Evolutionary conservation across 1,284 basidiomycete genomes (phyloP).

Genomic region (Ustilago xerochloae): DNA sequence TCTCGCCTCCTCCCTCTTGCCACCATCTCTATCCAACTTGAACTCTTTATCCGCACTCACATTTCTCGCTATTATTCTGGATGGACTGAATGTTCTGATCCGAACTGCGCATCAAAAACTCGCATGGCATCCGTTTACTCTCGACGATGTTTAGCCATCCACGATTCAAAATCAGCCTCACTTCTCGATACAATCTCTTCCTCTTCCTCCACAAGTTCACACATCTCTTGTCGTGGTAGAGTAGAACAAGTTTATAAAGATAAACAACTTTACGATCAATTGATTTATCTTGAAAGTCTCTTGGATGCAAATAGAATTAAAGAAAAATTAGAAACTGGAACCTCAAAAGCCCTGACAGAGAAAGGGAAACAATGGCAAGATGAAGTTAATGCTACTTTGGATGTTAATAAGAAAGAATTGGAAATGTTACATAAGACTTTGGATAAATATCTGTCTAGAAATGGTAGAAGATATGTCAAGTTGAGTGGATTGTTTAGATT

Average conservation of each 20-base stretch:
- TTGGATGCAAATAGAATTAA: slow-evolving; percentile 47
- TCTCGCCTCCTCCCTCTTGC: slow-evolving; percentile 29
- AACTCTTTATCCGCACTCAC: slow-evolving; percentile 81
- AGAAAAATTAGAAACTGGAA: slow-evolving; percentile 2
- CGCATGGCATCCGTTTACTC: slow-evolving; percentile 92
- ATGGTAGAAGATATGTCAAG: slow-evolving; percentile 62
- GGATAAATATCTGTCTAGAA: slow-evolving; percentile 58
- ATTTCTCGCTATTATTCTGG: slow-evolving; percentile 88
- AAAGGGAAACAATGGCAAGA: slow-evolving; percentile 33
- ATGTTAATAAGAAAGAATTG: slow-evolving; percentile 37
- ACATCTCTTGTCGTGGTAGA: slow-evolving; percentile 52
- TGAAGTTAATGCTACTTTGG: slow-evolving; percentile 38
- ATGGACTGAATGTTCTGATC: slow-evolving; percentile 88
- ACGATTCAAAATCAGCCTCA: slow-evolving; percentile 31
- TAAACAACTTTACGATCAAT: slow-evolving; percentile 65
- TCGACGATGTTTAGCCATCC: slow-evolving; percentile 68
- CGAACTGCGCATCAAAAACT: slow-evolving; percentile 84
- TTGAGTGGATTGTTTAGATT: slow-evolving; percentile 60
- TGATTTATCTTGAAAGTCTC: slow-evolving; percentile 61
- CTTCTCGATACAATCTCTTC: slow-evolving; percentile 19
- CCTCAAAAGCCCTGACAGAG: not conserved
- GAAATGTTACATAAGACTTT: slow-evolving; percentile 40
- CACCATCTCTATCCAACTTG: slow-evolving; percentile 76
- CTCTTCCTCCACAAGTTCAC: slow-evolving; percentile 1
- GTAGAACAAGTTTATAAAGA: slow-evolving; percentile 53